Evolutionary conservation across 352 stramenopile species (phyloP), one percentile per base, ranked within the genome.

Genomic region (Ochromonadaceae sp.): DNA sequence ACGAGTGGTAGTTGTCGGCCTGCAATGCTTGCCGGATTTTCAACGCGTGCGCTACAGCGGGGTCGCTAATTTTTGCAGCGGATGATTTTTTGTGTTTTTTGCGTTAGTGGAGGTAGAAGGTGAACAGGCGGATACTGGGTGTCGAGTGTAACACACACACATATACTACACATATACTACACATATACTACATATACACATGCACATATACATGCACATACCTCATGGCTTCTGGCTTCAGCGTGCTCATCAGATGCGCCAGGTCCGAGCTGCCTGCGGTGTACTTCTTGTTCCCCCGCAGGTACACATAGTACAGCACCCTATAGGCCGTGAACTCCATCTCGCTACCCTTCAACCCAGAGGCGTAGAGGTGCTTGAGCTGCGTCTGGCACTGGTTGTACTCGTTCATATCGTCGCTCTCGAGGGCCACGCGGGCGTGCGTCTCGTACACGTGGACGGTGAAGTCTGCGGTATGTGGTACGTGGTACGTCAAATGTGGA

Each of bases 401-500:
- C 76, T 95, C 86, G 71, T 93, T 93, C 70, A 96, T 85, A 78
- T 96, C 89, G 56, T 70, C 55, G 65, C 91, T 85, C 71, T 96
- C 84, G 31, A 98, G 77, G 46, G 91, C 91, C 49, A 98, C 83
- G 31, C 92, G 84, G 26, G 90, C 92, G 74, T 98, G 91, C 47
- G 80, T 88, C 72, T 99, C 92, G 75, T 99, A 98, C 42, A 97
- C 91, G 35, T 86, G 69, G 41, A 98, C 88, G 0, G 91, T 94
- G 77, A 99, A 97, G 14, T 67, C 87, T 82, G 71, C 95, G 87
- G 7, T 79, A 34, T 30, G 43, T 43, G 17, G 12, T 26, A 59
- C 32, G 28, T 39, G n/a, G 25, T 20, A 40, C 38, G 2, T 38
- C 52, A 7, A 10, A 40, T 25, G 20, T 59, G 25, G 35, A 40